Evolutionary conservation across 345 rosid species (phyloP).

Genomic region (Lepidium sativum): DNA sequence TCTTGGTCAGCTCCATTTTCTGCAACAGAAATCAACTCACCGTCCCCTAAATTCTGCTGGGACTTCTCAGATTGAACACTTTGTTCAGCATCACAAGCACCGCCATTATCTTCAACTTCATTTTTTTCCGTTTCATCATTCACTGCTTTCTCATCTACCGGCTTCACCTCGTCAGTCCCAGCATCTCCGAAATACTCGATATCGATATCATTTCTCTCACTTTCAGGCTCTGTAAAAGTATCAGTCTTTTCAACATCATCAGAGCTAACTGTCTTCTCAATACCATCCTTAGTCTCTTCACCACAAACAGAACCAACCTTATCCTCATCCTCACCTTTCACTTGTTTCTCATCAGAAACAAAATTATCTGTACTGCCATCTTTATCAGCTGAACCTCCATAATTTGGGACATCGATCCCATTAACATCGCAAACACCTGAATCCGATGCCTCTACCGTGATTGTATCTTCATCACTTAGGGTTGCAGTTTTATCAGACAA

Average conservation of each 20-base stretch:
- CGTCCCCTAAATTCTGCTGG: not conserved
- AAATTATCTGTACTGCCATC: not conserved
- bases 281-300: not conserved
- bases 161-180: not conserved
- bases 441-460: not conserved
- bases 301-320: not conserved
- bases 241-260: not conserved
- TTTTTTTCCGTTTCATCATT: not conserved
- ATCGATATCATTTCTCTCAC: not conserved
- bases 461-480: slow-evolving; percentile 13
- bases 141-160: not conserved
- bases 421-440: slow-evolving; percentile 4
- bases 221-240: not conserved
- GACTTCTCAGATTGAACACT: not conserved
- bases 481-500: slow-evolving; percentile 11
- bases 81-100: not conserved
- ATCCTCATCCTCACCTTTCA: not conserved
- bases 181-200: not conserved
- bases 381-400: not conserved
- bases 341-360: slow-evolving; percentile 1
- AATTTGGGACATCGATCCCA: not conserved
- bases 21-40: slow-evolving; percentile 1
- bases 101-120: not conserved
- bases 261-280: slow-evolving; percentile 1
- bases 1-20: not conserved